A percentile compares a stretch with the other conserved stretches of the same genome.
These are phyloP conservation scores for Euphorbia schlechtendalii DNA, from an alignment of 441 rosid genomes.

Conservation along the genomic window DNA sequence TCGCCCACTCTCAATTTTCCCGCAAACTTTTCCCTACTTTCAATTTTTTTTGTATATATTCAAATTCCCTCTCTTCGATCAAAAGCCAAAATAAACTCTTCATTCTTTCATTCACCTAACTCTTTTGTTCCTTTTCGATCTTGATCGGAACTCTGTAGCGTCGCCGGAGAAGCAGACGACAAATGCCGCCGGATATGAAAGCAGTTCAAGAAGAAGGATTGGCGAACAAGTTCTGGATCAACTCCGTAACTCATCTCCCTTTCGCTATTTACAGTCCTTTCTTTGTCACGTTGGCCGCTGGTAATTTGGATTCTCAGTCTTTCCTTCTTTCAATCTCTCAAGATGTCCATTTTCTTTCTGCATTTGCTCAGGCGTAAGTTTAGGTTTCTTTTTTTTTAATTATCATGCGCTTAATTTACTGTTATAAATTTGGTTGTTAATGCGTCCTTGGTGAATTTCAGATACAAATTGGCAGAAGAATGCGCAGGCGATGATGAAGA, in stretches of 20 bases:
- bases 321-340: conserved; percentile 29
- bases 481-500: conserved; percentile 61
- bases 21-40: conserved; percentile 8
- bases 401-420: background rate
- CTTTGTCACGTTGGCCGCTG: conserved; percentile 35
- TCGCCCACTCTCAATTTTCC: background rate
- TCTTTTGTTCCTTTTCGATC: background rate
- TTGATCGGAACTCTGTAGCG: background rate
- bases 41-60: background rate
- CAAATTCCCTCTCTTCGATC: background rate
- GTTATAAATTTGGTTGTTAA: background rate
- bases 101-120: background rate
- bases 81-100: background rate
- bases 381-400: background rate
- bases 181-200: conserved; percentile 10
- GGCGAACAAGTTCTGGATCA: conserved; percentile 31
- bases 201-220: conserved; percentile 30
- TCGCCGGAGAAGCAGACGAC: too few relatives aligned
- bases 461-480: conserved; percentile 56
- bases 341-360: conserved; percentile 31
- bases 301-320: conserved; percentile 20
- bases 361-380: conserved; percentile 37
- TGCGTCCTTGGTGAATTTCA: conserved; percentile 18
- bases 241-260: conserved; percentile 26
- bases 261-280: conserved; percentile 37